Evolutionary conservation across 139 green algal species (phyloP), one percentile per base, ranked within the genome.

Genomic region (Chlamydomonas eustigma): DNA sequence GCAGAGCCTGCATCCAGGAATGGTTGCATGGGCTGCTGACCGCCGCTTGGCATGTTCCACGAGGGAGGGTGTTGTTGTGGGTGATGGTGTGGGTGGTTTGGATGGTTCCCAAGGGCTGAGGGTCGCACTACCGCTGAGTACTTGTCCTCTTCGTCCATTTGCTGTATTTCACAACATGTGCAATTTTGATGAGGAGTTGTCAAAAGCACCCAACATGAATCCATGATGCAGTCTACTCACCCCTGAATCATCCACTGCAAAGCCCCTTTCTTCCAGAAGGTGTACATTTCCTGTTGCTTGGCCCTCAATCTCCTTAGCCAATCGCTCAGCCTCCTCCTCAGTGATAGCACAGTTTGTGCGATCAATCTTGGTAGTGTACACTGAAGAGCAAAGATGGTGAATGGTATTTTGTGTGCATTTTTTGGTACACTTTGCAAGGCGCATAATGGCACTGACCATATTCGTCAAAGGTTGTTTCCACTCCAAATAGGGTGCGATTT

Each of bases 401-500:
- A n/a, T n/a, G n/a, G n/a, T n/a, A n/a, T n/a, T n/a, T n/a, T n/a
- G n/a, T n/a, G n/a, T n/a, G n/a, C n/a, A n/a, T n/a, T n/a, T n/a
- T n/a, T n/a, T n/a, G n/a, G n/a, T n/a, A n/a, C n/a, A n/a, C n/a
- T n/a, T n/a, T n/a, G n/a, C n/a, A n/a, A n/a, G n/a, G n/a, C n/a
- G n/a, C n/a, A n/a, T n/a, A n/a, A n/a, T 58, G 12, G 18, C 44
- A 58, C 44, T 28, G 12, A 58, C 44, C 44, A 28, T 70, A 28
- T 28, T 96, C 91, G 31, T 89, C 76, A 70, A 90, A 97, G 37
- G 83, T 90, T 31, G 86, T 94, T 5, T 85, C 67, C 39, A 97
- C 88, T 4, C 93, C 93, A 80, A 97, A 98, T 77, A 90, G 88
- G 30, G 80, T 37, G 69, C 91, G 63, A 80, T 98, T 98, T 24